These are phyloP conservation scores for Penicillium subrubescens DNA, from an alignment of 495 filamentous ascomycete genomes.

Conservation along the genomic window DNA sequence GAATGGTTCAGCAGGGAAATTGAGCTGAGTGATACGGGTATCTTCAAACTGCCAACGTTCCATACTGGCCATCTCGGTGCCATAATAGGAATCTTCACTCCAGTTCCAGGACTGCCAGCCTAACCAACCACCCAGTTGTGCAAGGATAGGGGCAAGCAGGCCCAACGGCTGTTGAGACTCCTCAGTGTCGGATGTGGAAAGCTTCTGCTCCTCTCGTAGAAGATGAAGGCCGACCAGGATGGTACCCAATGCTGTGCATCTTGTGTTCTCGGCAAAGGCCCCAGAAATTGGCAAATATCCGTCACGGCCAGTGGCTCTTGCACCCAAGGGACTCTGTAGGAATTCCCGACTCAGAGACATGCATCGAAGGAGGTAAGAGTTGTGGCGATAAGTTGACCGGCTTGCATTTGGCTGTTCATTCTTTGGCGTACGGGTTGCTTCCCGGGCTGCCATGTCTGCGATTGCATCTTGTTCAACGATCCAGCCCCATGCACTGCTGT, in stretches of 20 bases:
- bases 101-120: conserved; percentile 73
- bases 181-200: conserved; percentile 65
- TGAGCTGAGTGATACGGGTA: conserved; percentile 46
- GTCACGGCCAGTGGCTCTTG: conserved; percentile 49
- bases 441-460: conserved; percentile 30
- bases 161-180: conserved; percentile 51
- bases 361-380: conserved; percentile 48
- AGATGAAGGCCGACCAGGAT: conserved; percentile 81
- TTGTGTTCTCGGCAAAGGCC: conserved; percentile 52
- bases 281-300: conserved; percentile 65
- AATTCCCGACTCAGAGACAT: conserved; percentile 56
- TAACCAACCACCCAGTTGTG: conserved; percentile 83
- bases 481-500: conserved; percentile 72
- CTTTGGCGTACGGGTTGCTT: conserved; percentile 26
- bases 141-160: conserved; percentile 68
- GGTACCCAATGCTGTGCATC: conserved; percentile 62
- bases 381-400: conserved; percentile 47
- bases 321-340: conserved; percentile 55
- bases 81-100: conserved; percentile 61
- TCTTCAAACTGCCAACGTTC: conserved; percentile 64
- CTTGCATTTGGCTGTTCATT: conserved; percentile 26
- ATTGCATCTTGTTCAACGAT: conserved; percentile 60
- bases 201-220: conserved; percentile 83
- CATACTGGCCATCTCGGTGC: conserved; percentile 66
- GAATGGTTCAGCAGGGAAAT: conserved; percentile 61